phyloP scores from a whole-genome alignment of 2,329 filamentous ascomycete species.

The Escovopsis sp. region DNA sequence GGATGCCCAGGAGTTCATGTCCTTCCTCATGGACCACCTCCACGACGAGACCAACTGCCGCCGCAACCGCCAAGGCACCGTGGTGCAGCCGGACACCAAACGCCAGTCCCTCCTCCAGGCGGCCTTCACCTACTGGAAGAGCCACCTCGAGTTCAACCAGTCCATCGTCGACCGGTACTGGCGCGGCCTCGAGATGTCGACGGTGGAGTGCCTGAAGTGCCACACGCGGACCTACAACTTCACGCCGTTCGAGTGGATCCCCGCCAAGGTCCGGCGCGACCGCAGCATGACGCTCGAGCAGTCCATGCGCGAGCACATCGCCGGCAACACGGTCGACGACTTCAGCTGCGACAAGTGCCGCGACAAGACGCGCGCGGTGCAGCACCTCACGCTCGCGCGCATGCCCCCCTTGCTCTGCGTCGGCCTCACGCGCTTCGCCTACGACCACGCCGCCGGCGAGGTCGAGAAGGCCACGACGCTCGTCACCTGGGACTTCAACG shows the following conservation, averaged over 20 bases:
- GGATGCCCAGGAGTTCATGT: conserved; percentile 81
- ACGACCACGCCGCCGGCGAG: conserved; percentile 15
- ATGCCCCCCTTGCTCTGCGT: conserved; percentile 69
- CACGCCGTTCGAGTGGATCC: conserved; percentile 39
- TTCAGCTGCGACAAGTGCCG: conserved; percentile 67
- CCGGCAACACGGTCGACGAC: conserved; percentile 50
- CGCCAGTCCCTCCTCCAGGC: conserved; percentile 31
- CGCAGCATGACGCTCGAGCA: conserved; percentile 33
- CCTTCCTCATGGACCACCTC: conserved; percentile 66
- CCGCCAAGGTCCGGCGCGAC: conserved; percentile 23
- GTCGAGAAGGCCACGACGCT: conserved; percentile 54
- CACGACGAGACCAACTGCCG: conserved; percentile 69
- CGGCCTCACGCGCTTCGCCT: conserved; percentile 49
- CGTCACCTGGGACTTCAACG: conserved; percentile 63
- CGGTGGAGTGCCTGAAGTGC: conserved; percentile 50
- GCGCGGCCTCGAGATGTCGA: conserved; percentile 60
- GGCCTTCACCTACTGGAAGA: conserved; percentile 60
- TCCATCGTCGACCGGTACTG: conserved; percentile 73
- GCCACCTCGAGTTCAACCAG: conserved; percentile 52
- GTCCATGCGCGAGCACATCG: conserved; percentile 55
- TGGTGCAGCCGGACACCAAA: conserved; percentile 18
- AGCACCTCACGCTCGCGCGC: conserved; percentile 60
- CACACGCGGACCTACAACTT: conserved; percentile 33
- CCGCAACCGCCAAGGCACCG: conserved; percentile 26
- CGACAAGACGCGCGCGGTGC: conserved; percentile 49